Evolutionary conservation across 1,139 yeast genomes (phyloP), one percentile per base, ranked within the genome.

Genomic region (Geotrichum aggregatum): DNA sequence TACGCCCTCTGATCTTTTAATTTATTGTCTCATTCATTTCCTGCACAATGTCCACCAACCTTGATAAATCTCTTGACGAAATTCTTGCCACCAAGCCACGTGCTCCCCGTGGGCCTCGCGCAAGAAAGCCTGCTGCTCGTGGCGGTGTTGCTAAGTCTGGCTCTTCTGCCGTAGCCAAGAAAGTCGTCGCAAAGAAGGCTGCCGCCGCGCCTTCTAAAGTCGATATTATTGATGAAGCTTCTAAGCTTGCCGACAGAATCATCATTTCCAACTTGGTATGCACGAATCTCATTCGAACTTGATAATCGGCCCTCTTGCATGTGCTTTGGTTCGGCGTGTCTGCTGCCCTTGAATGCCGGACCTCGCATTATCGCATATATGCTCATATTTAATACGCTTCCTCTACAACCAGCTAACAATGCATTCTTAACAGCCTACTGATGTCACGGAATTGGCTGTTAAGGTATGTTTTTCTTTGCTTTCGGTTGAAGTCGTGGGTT

Each of bases 41-140:
- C 60, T 72, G 13, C 54, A 66, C 34, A 56, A 80, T 80, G 84
- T 78, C 84, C 61, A 73, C 83, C 61, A 77, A 85, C 66, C 80
- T 92, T 74, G 97, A 92, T 76, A 85, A 87, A 76, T 88, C 98
- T 52, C 82, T 92, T 68, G 98, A 92, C 75, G 98, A 91, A 66
- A 92, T 92, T 69, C 87, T 92, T 69, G 79, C 95, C 58, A 74
- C 87, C 59, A 75, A 72, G 70, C 79, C 77, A 65, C 72, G 71
- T 63, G 71, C 71, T 18, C 56, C 57, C 31, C 54, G 60, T 28
- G 51, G 59, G 28, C 54, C 54, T 13, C 52, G 51, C 14, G 49
- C 54, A 31, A 54, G 47, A 16, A 47, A 53, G 24, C 51, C 55
- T 14, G 52, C 54, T 28, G 52, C 54, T 13, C 61, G 59, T 14